Percentiles rank a stretch among this genome's conserved stretches.
These are phyloP conservation scores for Cyclotella choctawhatcheeana DNA, from an alignment of 108 stramenopile species.

Conservation along the genomic window DNA sequence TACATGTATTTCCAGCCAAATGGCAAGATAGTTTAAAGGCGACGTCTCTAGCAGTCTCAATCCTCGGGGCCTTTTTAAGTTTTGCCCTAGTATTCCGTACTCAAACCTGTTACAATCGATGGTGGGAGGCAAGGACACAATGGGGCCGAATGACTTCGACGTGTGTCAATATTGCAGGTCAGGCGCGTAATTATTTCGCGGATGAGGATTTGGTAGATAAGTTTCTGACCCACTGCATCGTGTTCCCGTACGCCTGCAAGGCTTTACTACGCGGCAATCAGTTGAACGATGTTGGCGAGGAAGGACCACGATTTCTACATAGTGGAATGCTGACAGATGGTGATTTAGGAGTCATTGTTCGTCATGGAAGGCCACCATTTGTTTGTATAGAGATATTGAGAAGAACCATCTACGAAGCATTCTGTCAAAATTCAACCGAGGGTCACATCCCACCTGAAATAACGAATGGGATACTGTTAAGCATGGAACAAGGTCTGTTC, in stretches of 20 bases:
- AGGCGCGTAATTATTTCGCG: conserved; percentile 12
- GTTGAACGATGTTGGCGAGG: conserved; percentile 23
- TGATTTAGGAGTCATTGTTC: conserved; percentile 30
- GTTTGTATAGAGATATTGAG: conserved; percentile 27
- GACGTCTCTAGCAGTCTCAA: conserved; percentile 2
- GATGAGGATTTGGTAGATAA: conserved; percentile 33
- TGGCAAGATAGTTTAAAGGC: conserved; percentile 19
- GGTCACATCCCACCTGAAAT: conserved; percentile 6
- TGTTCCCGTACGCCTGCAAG: conserved; percentile 36
- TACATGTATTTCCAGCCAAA: conserved; percentile 4
- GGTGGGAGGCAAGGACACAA: conserved; percentile 40
- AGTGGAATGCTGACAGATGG: conserved; percentile 34
- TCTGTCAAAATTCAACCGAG: background rate
- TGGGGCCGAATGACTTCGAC: conserved; percentile 33
- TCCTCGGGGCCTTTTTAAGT: conserved; percentile 32
- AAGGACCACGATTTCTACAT: conserved; percentile 33
- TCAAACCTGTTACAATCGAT: conserved; percentile 28
- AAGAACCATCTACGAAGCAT: conserved; percentile 13
- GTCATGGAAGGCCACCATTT: conserved; percentile 30
- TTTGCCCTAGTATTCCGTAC: conserved; percentile 40
- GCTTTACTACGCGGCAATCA: conserved; percentile 24
- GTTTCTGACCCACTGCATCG: conserved; percentile 29
- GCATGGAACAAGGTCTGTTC: conserved; percentile 17
- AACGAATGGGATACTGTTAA: conserved; percentile 19
- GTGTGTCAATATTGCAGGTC: conserved; percentile 24